A percentile compares a stretch with the other conserved stretches of the same genome.
Conservation (phyloP, 148 eudicot genomes). For the Diospyros kaki region DNA sequence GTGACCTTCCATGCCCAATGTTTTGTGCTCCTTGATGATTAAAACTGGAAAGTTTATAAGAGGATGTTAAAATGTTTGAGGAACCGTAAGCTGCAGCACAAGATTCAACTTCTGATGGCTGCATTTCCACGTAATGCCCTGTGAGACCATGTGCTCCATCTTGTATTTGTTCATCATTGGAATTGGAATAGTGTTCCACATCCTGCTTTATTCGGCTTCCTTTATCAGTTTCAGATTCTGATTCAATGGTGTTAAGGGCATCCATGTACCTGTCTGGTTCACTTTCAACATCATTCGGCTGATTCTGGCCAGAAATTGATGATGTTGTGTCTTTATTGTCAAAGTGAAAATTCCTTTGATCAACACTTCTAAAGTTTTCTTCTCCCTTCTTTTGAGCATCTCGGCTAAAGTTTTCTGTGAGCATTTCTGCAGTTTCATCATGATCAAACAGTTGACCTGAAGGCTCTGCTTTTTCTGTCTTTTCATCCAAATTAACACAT, state of each 20-base stretch:
- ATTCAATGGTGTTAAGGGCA: conserved; percentile 87
- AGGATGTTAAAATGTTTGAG: conserved; percentile 12
- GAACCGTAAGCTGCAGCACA: conserved; percentile 10
- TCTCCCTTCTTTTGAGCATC: conserved; percentile 16
- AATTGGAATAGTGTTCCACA: conserved; percentile 18
- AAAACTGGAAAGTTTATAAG: too few species aligned
- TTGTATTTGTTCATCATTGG: conserved; percentile 22
- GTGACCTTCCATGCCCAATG: too few species aligned
- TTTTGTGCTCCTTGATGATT: too few species aligned
- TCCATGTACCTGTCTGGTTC: conserved; percentile 81
- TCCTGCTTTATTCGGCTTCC: conserved; percentile 46
- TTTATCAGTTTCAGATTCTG: conserved; percentile 81
- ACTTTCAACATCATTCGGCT: conserved; percentile 70
- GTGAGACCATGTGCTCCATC: conserved; percentile 19
- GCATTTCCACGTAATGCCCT: conserved; percentile 17
- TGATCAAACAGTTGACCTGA: conserved; percentile 18
- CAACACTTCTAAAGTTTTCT: conserved; percentile 16
- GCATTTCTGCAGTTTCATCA: conserved; percentile 29
- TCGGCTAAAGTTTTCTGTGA: conserved; percentile 13
- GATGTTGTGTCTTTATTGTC: conserved; percentile 22
- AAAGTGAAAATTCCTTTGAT: conserved; percentile 19
- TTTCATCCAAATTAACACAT: conserved; percentile 71
- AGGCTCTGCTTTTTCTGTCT: conserved; percentile 50
- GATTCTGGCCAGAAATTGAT: conserved; percentile 18
- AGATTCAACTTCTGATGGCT: conserved; percentile 26